phyloP scores from a whole-genome alignment of 2,329 filamentous ascomycete species.

The Ceratocystis albifundus region DNA sequence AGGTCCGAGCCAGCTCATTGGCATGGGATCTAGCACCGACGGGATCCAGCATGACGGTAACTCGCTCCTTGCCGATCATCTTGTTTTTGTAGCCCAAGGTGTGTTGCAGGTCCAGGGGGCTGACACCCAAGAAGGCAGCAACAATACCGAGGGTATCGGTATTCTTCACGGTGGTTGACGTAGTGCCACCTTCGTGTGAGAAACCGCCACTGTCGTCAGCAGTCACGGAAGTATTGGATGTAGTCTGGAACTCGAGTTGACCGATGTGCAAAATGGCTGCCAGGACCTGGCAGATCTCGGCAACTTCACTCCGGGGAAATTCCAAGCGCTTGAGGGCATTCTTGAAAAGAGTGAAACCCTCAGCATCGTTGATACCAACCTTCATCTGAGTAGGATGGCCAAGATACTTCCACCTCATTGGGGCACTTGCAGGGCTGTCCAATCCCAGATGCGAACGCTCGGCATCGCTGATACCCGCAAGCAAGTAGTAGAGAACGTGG shows the following conservation, averaged over 20 bases:
- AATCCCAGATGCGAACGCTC: constrained; percentile 76
- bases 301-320: constrained; percentile 85
- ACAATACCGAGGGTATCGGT: constrained; percentile 78
- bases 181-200: constrained; percentile 85
- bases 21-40: constrained; percentile 81
- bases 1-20: constrained; percentile 81
- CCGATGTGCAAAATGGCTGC: constrained; percentile 94
- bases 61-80: constrained; percentile 87
- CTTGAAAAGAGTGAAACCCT: constrained; percentile 96
- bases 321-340: constrained; percentile 87
- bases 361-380: constrained; percentile 88
- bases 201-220: constrained; percentile 92
- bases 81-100: constrained; percentile 94
- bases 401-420: constrained; percentile 88
- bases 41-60: constrained; percentile 97
- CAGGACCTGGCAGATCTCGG: constrained; percentile 90
- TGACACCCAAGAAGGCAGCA: constrained; percentile 87
- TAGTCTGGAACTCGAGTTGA: constrained; percentile 83
- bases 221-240: constrained; percentile 62
- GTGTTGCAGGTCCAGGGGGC: constrained; percentile 66
- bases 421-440: constrained; percentile 40
- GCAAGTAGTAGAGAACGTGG: constrained; percentile 87
- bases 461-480: constrained; percentile 79
- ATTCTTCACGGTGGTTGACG: constrained; percentile 78
- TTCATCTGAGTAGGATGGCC: constrained; percentile 95